These are phyloP conservation scores for Epichloe brachyelytri DNA, from an alignment of 2,329 filamentous ascomycete species.

Conservation along the genomic window DNA sequence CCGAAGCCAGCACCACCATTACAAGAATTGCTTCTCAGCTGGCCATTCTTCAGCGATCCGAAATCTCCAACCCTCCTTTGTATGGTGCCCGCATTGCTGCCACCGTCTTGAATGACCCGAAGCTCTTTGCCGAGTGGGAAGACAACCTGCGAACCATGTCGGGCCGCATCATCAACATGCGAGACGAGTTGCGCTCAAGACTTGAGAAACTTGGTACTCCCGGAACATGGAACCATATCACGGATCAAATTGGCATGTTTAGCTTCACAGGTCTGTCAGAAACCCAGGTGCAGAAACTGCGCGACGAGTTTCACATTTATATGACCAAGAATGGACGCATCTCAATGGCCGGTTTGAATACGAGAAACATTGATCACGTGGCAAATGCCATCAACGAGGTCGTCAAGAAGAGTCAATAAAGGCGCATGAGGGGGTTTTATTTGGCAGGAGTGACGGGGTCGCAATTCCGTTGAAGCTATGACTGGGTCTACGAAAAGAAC, in stretches of 20 bases:
- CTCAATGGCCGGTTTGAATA: conserved; percentile 96
- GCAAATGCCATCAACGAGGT: conserved; percentile 80
- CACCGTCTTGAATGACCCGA: conserved; percentile 68
- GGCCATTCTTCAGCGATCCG: conserved; percentile 85
- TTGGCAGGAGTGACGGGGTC: background rate
- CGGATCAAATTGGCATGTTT: conserved; percentile 99
- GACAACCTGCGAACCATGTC: conserved; percentile 87
- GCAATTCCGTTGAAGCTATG: background rate
- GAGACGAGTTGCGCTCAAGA: conserved; percentile 60
- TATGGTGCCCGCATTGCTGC: conserved; percentile 87
- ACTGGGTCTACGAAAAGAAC: background rate
- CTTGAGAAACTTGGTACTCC: conserved; percentile 79
- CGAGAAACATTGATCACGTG: conserved; percentile 83
- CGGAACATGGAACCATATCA: conserved; percentile 93
- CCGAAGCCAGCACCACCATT: conserved; percentile 50
- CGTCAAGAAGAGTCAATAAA: conserved; percentile 32
- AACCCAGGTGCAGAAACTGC: conserved; percentile 57
- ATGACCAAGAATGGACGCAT: conserved; percentile 98
- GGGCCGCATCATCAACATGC: conserved; percentile 88
- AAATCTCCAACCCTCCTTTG: conserved; percentile 93
- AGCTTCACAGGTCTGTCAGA: conserved; percentile 76
- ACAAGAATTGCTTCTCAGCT: conserved; percentile 71
- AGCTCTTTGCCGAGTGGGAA: conserved; percentile 84
- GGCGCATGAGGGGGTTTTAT: background rate
- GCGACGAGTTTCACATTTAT: conserved; percentile 63